Base-by-base conservation (phyloP, 2,329 filamentous ascomycete genomes). In the Chaetomium sp. region DNA sequence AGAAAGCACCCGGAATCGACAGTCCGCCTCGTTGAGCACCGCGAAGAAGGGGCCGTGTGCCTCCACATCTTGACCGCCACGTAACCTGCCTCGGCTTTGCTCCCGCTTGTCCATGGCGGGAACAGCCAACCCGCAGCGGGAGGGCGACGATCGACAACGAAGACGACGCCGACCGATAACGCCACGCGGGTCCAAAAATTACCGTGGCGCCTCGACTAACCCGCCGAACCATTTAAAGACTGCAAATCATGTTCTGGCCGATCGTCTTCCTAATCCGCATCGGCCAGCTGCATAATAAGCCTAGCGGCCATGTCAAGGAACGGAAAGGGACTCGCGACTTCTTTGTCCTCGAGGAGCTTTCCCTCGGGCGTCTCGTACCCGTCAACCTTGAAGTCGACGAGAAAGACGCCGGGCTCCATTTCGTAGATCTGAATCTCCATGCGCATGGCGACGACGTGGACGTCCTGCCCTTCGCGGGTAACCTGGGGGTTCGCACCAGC, bases 321-420 rank as follows among this genome's bases (percentile, higher is more conserved):
- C 4, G 95, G 94, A 77, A 97, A 98, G 31, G 95, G 93, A 75
- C 91, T 96, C 53, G 92, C 94, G 68, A 97, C 92, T 73, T 96
- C 91, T 83, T 98, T 98, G 79, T 97, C 93, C 72, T 95, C 92
- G 58, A 93, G 80, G 58, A 90, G 80, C 69, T 89, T 87, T 57
- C 94, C 89, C 62, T 95, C 82, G 13, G 81, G 74, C 55, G 85
- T 92, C 79, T 99, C 95, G 78, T 99, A 99, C 23, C 95, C 95
- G 16, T 95, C 93, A 76, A 94, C 98, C 76, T 97, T 98, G 83
- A 99, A 99, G 76, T 99, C 95, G 57, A 99, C 95, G 68, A 99
- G 89, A 77, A 94, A 98, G 70, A 95, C 94, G 62, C 91, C 90
- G 64, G 88, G 87, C 76, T 98, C 94, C 81, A 98, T 93, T 74